Base-by-base conservation (phyloP, 345 rosid species). In the Atalantia buxifolia region DNA sequence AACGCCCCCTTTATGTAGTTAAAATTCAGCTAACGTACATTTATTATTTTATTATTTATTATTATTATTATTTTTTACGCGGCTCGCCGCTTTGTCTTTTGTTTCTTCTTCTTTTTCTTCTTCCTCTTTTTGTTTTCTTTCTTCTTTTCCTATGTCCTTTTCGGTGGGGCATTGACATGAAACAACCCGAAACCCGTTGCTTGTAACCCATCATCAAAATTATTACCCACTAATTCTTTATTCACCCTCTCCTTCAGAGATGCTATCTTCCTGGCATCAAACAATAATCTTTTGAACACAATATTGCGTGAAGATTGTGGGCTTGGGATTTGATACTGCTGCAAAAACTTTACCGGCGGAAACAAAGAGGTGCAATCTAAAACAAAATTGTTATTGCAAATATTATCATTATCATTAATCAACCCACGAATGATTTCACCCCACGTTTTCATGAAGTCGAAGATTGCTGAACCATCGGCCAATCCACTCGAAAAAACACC, bases 381-480 rank as follows among this genome's bases (percentile, higher is more conserved):
- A 48, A 14, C 1, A 1, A 48, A 0, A 48, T 40, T 40, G 12
- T 40, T 48, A 14, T 48, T 3, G 53, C 53, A 38, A 8, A 38
- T 38, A 2, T 40, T 9, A 8, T 8, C 45, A 40, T 40, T 2
- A 13, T 13, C 19, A 12, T 2, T 48, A 13, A 12, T 14, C 22
- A 9, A 48, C 22, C 76, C 81, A 9, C 65, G 9, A 76, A 79
- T 79, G 14, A 64, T 28, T 4, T 28, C 67, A 63, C 78, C 74
- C 89, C 84, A 84, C 0, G 6, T 28, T 27, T 80, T 77, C 9
- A 84, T 36, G 2, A 84, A 76, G 14, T 35, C 31, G 4, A 62
- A 62, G 0, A 78, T 22, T 2, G 85, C 76, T 0, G 81, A 56
- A 21, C 69, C 86, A 31, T 83, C 86, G 2, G 76, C 85, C 5